Conservation (phyloP, 495 filamentous ascomycete genomes). For the Eremomyces bilateralis region DNA sequence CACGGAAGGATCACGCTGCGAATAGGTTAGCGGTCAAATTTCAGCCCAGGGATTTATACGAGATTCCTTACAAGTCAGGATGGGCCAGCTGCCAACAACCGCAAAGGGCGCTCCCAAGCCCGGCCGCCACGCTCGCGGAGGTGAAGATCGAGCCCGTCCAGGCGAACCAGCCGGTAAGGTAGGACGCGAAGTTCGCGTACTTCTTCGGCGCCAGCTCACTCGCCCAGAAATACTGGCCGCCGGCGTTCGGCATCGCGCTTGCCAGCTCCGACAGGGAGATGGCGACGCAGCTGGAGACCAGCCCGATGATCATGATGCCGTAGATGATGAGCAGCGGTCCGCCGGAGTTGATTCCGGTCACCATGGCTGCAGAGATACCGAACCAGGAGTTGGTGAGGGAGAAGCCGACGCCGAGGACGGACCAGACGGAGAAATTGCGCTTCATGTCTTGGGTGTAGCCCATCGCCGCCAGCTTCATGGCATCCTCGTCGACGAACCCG, state of each 20-base stretch:
- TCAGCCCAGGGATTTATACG: too few species aligned
- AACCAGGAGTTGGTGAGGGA: slow-evolving; percentile 40
- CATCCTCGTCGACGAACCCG: slow-evolving; percentile 21
- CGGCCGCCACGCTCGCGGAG: slow-evolving; percentile 32
- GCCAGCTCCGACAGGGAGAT: slow-evolving; percentile 52
- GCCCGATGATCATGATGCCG: slow-evolving; percentile 45
- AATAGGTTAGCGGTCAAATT: too few species aligned
- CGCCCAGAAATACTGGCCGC: slow-evolving; percentile 50
- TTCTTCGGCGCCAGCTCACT: slow-evolving; percentile 36
- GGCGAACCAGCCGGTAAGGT: slow-evolving; percentile 59
- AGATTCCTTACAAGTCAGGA: slow-evolving; percentile 38
- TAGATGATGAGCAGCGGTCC: slow-evolving; percentile 32
- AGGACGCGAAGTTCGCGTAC: slow-evolving; percentile 41
- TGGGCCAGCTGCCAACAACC: slow-evolving; percentile 56
- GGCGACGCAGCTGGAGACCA: slow-evolving; percentile 52
- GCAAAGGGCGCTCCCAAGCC: slow-evolving; percentile 41
- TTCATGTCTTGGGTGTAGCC: slow-evolving; percentile 19
- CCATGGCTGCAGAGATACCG: slow-evolving; percentile 30
- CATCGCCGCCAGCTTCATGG: slow-evolving; percentile 14
- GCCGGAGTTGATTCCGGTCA: slow-evolving; percentile 29
- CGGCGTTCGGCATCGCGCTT: slow-evolving; percentile 41
- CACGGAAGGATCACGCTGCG: slow-evolving; percentile 38
- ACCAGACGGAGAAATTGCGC: slow-evolving; percentile 26
- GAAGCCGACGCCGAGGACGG: slow-evolving; percentile 37
- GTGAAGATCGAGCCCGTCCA: slow-evolving; percentile 46